Base-by-base conservation (phyloP, 1,139 yeast genomes). In the Kurtzmaniella natalensis region DNA sequence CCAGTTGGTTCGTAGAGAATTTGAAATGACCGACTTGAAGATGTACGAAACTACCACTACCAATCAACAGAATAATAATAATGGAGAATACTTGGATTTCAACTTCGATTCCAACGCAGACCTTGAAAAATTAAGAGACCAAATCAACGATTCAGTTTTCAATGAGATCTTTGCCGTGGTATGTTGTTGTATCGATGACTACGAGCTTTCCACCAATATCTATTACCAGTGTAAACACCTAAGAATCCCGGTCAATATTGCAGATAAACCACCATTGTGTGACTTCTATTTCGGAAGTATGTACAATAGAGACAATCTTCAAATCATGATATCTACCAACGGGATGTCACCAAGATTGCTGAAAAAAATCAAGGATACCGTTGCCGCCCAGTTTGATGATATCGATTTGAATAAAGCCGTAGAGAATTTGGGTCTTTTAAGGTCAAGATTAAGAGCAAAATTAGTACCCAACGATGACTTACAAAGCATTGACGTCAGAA, bases 281-380 rank as follows among this genome's bases (percentile, higher is more conserved):
- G 95, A 86, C 54, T 86, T 84, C 54, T 86, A 84, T 59, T 86
- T 85, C 55, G 95, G 95, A 1, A 76, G 89, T 18, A 79, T 82
- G 68, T 78, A 78, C 51, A 72, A 84, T 48, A 76, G 76, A 41
- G 94, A 88, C n/a, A 78, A 80, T 18, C 61, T 86, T 33, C 94
- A 84, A 51, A 72, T 86, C 22, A 81, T 86, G 88, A 81, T 86
- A 7, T 78, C 87, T 22, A 84, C 95, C 15, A 84, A 84, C 51
- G 95, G 95, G 7, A 76, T 79, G 46, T 81, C 89, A 1, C 95
- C 95, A 0, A 59, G 94, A 32, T 69, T 86, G 42, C 82, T 88
- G 36, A 70, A 73, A 39, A 55, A 81, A 32, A 73, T 86, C 37
- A 76, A 86, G 46, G 79, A 75, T 43, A 70, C 67, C 28, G 74